Evolutionary conservation across 2,329 filamentous ascomycete genomes (phyloP).

Genomic region (Fusarium brachygibbosum): DNA sequence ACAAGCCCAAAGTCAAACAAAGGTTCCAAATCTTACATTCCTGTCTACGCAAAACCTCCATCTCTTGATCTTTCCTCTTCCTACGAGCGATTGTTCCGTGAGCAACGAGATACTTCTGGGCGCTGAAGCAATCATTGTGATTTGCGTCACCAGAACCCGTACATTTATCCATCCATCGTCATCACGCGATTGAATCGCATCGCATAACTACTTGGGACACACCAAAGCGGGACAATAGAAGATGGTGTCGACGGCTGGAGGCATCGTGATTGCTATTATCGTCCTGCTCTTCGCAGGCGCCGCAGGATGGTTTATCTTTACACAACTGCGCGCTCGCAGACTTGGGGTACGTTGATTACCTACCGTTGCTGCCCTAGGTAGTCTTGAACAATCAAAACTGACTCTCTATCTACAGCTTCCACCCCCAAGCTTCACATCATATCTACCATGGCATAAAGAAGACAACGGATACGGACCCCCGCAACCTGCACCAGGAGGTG

Average conservation of each 20-base stretch:
- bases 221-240: slow-evolving; percentile 36
- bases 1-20: slow-evolving; percentile 21
- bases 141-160: slow-evolving; percentile 7
- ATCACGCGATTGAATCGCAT: slow-evolving; percentile 29
- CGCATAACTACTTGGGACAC: slow-evolving; percentile 13
- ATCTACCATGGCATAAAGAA: slow-evolving; percentile 76
- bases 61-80: background rate
- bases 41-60: background rate
- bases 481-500: slow-evolving; percentile 70
- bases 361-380: background rate
- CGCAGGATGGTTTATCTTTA: slow-evolving; percentile 77
- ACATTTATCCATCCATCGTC: background rate
- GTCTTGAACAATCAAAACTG: slow-evolving; percentile 12
- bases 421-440: slow-evolving; percentile 74
- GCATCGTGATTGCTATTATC: slow-evolving; percentile 80
- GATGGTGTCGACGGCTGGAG: slow-evolving; percentile 72
- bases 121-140: background rate
- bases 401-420: slow-evolving; percentile 68
- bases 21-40: slow-evolving; percentile 2
- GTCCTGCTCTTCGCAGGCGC: slow-evolving; percentile 70
- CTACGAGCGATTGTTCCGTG: background rate
- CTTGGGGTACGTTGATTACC: slow-evolving; percentile 73
- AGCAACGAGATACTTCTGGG: background rate
- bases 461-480: slow-evolving; percentile 64
- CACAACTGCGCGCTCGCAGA: slow-evolving; percentile 78